These are phyloP conservation scores for Aspergillus floridensis DNA, from an alignment of 2,329 filamentous ascomycete species.

Conservation along the genomic window DNA sequence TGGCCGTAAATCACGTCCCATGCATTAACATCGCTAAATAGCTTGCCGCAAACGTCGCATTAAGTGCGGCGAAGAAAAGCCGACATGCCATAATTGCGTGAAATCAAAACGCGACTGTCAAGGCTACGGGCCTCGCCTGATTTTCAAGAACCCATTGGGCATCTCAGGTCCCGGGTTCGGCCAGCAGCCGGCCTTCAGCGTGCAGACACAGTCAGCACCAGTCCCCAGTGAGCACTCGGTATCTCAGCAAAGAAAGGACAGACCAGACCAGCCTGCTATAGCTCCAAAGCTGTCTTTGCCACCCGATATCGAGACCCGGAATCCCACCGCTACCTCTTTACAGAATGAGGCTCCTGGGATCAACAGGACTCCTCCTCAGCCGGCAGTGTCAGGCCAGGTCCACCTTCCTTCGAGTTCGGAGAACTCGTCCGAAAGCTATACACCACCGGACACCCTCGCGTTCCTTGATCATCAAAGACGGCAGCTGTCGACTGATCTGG, in stretches of 20 bases:
- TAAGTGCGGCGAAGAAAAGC: conserved; percentile 85
- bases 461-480: neutral
- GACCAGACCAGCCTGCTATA: conserved; percentile 16
- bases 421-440: neutral
- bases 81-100: conserved; percentile 47
- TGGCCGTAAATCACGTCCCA: neutral
- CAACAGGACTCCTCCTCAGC: conserved; percentile 9
- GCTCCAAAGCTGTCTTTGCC: conserved; percentile 29
- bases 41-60: conserved; percentile 92
- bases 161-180: conserved; percentile 26
- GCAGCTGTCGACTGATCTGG: neutral
- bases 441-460: neutral
- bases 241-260: conserved; percentile 19
- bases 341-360: conserved; percentile 5
- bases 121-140: conserved; percentile 42
- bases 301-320: neutral
- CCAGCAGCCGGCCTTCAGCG: conserved; percentile 21
- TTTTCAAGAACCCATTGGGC: conserved; percentile 43
- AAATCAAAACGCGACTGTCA: conserved; percentile 48
- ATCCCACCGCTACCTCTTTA: conserved; percentile 10
- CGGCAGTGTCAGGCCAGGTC: conserved; percentile 10
- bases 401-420: conserved; percentile 1
- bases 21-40: conserved; percentile 36
- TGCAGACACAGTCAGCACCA: conserved; percentile 9
- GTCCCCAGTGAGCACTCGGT: conserved; percentile 23